These are phyloP conservation scores for Kodamaea suecica DNA, from an alignment of 1,139 yeast species.

Conservation along the genomic window DNA sequence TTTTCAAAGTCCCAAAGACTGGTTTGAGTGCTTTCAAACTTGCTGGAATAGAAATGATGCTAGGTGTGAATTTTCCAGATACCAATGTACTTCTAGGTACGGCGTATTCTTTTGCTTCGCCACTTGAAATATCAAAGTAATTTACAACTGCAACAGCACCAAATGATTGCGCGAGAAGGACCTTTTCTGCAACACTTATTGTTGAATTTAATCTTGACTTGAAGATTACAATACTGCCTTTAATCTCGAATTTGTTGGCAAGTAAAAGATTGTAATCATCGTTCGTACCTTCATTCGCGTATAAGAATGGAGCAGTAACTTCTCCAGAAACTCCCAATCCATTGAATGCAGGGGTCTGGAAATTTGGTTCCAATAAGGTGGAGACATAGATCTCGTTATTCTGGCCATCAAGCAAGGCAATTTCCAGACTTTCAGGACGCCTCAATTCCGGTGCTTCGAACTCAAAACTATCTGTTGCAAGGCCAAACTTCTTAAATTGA, in stretches of 20 bases:
- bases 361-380: conserved; percentile 24
- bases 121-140: conserved; percentile 20
- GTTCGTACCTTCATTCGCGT: conserved; percentile 30
- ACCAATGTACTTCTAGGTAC: conserved; percentile 24
- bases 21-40: conserved; percentile 32
- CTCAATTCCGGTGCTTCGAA: conserved; percentile 20
- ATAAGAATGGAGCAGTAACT: conserved; percentile 26
- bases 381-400: conserved; percentile 27
- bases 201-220: conserved; percentile 16
- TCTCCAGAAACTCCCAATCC: conserved; percentile 31
- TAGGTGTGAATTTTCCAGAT: conserved; percentile 10
- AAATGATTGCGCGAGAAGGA: conserved; percentile 25
- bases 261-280: conserved; percentile 28
- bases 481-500: conserved; percentile 29
- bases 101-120: conserved; percentile 13
- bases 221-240: conserved; percentile 32
- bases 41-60: conserved; percentile 37
- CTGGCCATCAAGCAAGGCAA: conserved; percentile 23
- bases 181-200: conserved; percentile 25
- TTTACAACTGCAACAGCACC: conserved; percentile 32
- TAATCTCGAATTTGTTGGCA: conserved; percentile 19
- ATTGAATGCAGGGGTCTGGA: conserved; percentile 37
- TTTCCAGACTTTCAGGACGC: conserved; percentile 25
- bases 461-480: conserved; percentile 19
- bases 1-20: conserved; percentile 27